phyloP scores from a whole-genome alignment of 345 rosid species.

The Hibiscus tridactylites region DNA sequence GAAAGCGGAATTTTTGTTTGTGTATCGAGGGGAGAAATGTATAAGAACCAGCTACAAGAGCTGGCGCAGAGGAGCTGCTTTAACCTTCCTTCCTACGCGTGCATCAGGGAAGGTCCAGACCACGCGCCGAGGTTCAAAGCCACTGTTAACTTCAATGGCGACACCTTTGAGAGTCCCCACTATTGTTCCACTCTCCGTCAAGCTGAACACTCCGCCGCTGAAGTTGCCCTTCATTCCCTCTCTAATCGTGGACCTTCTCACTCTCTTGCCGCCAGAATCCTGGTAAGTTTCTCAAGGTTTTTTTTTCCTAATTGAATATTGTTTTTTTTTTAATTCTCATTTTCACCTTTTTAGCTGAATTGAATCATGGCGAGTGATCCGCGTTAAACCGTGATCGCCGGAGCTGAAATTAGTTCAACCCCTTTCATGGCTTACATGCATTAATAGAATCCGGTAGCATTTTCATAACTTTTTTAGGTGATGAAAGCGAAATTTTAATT shows the following conservation, averaged over 20 bases:
- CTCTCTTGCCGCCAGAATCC: conserved; percentile 95
- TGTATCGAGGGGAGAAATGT: conserved; percentile 43
- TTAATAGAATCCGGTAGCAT: neutral
- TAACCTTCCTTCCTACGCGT: conserved; percentile 11
- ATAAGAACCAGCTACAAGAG: conserved; percentile 40
- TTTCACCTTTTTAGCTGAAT: neutral
- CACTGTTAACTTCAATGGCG: conserved; percentile 90
- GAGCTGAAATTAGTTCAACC: conserved; percentile 14
- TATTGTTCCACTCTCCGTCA: conserved; percentile 95
- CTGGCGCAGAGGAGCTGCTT: too few relatives aligned
- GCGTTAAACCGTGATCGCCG: conserved; percentile 11
- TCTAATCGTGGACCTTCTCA: conserved; percentile 51
- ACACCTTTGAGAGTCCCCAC: conserved; percentile 86
- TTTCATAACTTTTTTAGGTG: conserved; percentile 10
- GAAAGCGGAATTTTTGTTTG: too few relatives aligned
- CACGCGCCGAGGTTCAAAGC: conserved; percentile 98
- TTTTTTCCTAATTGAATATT: too few relatives aligned
- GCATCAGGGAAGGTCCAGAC: conserved; percentile 97
- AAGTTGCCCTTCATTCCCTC: conserved; percentile 83
- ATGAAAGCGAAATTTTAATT: neutral
- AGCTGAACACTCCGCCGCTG: conserved; percentile 99
- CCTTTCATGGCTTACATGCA: conserved; percentile 1
- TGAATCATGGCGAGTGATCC: neutral
- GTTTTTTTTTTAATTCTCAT: too few relatives aligned
- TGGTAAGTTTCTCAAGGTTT: conserved; percentile 33